phyloP scores from a whole-genome alignment of 345 rosid genomes.

The Citrus hindsii region DNA sequence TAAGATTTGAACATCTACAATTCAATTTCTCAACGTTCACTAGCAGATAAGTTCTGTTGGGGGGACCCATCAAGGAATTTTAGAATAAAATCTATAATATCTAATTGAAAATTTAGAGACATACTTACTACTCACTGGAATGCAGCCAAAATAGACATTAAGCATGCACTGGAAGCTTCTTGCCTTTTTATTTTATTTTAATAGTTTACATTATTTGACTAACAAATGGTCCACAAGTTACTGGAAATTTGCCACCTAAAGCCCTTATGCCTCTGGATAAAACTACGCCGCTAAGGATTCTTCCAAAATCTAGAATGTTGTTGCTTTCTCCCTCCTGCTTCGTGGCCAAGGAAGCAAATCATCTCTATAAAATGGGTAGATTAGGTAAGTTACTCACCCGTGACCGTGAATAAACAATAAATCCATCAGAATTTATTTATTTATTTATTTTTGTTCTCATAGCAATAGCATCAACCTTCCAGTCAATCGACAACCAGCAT shows the following conservation, averaged over 20 bases:
- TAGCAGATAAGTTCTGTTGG: not conserved
- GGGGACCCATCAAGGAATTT: not conserved
- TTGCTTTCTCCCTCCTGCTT: not conserved
- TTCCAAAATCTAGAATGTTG: not conserved
- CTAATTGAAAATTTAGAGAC: no score
- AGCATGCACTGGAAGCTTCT: slow-evolving; percentile 13
- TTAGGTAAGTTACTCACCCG: not conserved
- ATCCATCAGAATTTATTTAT: not conserved
- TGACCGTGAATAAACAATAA: not conserved
- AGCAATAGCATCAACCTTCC: not conserved
- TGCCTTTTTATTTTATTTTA: not conserved
- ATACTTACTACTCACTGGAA: not conserved
- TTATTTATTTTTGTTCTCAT: no score
- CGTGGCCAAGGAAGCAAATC: slow-evolving; percentile 8
- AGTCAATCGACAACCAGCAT: slow-evolving; percentile 9
- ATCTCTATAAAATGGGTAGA: no score
- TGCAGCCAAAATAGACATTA: not conserved
- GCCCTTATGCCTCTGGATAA: not conserved
- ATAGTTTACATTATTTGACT: no score
- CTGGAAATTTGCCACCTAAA: not conserved
- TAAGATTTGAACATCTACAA: not conserved
- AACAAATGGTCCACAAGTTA: not conserved
- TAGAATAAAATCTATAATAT: not conserved
- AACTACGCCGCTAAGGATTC: not conserved
- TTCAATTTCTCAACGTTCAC: not conserved